Percentiles rank a stretch among this genome's conserved stretches.
These are phyloP conservation scores for Clarkia xantiana DNA, from an alignment of 345 rosid species.

Conservation along the genomic window DNA sequence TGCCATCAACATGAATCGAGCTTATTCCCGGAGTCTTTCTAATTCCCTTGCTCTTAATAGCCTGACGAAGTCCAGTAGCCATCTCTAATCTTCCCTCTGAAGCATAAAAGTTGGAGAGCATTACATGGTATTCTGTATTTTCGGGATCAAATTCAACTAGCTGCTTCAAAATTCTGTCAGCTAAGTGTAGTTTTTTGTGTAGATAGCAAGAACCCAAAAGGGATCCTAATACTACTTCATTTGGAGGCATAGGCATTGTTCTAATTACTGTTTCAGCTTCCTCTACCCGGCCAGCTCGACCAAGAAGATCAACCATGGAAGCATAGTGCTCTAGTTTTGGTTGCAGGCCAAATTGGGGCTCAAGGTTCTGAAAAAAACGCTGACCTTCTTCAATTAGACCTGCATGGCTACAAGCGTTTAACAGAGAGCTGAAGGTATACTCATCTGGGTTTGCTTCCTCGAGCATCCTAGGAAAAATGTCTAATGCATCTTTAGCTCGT, in stretches of 20 bases:
- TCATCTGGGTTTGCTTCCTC: conserved; percentile 58
- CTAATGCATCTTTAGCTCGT: conserved; percentile 29
- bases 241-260: conserved; percentile 63
- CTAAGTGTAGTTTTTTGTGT: conserved; percentile 46
- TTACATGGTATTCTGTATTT: conserved; percentile 49
- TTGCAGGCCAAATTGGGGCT: conserved; percentile 24
- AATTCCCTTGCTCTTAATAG: conserved; percentile 33
- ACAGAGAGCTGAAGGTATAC: conserved; percentile 51
- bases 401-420: conserved; percentile 72
- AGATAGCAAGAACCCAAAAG: conserved; percentile 63
- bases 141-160: conserved; percentile 39
- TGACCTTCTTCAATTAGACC: conserved; percentile 55
- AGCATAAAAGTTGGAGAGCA: conserved; percentile 57
- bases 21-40: conserved; percentile 70
- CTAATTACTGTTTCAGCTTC: conserved; percentile 46
- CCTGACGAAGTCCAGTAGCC: conserved; percentile 31
- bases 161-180: conserved; percentile 29
- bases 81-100: conserved; percentile 35
- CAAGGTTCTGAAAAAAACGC: conserved; percentile 26
- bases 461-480: conserved; percentile 44
- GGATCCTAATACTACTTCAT: conserved; percentile 71
- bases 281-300: conserved; percentile 57
- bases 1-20: conserved; percentile 36
- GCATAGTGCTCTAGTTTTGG: conserved; percentile 73
- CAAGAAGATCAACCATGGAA: conserved; percentile 81